Conservation (phyloP, 768 basidiomycete species). For the Gloeopeniophorella convolvens region DNA sequence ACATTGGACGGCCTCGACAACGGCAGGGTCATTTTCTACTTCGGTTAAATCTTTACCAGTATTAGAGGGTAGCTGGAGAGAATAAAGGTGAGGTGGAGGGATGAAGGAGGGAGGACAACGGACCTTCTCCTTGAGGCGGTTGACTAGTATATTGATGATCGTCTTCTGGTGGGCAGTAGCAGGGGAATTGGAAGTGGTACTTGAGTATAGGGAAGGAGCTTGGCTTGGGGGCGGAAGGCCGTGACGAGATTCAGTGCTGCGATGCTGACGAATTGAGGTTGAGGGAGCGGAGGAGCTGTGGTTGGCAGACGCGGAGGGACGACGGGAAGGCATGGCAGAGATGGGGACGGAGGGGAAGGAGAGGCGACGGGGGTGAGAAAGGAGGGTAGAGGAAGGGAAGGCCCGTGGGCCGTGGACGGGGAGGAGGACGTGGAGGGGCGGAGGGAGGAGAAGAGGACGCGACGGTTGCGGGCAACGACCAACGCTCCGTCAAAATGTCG, state of each 20-base stretch:
- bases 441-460: no score
- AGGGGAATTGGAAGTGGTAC: constrained; percentile 25
- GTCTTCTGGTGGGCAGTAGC: constrained; percentile 65
- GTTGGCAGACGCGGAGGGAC: constrained; percentile 55
- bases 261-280: constrained; percentile 45
- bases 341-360: neutral
- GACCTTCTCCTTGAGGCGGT: constrained; percentile 77
- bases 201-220: constrained; percentile 29
- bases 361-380: neutral
- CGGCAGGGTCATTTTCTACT: constrained; percentile 69
- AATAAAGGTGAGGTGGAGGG: constrained; percentile 2
- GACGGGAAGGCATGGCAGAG: constrained; percentile 43
- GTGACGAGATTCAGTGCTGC: constrained; percentile 50
- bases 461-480: no score
- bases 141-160: constrained; percentile 74
- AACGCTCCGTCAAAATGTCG: no score
- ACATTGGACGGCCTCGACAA: constrained; percentile 70
- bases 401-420: no score
- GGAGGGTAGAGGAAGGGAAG: neutral
- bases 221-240: constrained; percentile 19
- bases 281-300: constrained; percentile 29
- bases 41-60: constrained; percentile 69
- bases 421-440: no score
- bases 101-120: constrained; percentile 16
- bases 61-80: constrained; percentile 69